A percentile compares a stretch with the other conserved stretches of the same genome.
Evolutionary conservation across 2,329 filamentous ascomycete genomes (phyloP).

Genomic region (Fusarium verrucosum): DNA sequence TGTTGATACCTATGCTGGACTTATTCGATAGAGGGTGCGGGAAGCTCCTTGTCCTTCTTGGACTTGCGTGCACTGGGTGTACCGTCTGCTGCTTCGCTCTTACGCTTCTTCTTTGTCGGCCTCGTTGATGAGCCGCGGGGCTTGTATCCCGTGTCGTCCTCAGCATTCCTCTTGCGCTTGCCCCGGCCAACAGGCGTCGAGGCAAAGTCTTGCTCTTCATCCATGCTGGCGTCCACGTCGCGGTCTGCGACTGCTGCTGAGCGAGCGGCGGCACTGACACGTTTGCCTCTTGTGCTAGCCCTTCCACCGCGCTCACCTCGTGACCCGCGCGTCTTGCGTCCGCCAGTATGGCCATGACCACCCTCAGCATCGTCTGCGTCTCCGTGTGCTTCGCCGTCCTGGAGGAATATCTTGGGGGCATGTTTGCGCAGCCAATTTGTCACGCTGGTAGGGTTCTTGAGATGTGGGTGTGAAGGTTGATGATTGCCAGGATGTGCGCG

Average conservation of each 20-base stretch:
- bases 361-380: slow-evolving; percentile 52
- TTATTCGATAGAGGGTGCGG: slow-evolving; percentile 47
- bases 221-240: slow-evolving; percentile 52
- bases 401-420: slow-evolving; percentile 83
- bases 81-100: slow-evolving; percentile 58
- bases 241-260: slow-evolving; percentile 37
- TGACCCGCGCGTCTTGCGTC: slow-evolving; percentile 51
- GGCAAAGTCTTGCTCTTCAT: slow-evolving; percentile 50
- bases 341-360: slow-evolving; percentile 42
- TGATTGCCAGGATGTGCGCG: slow-evolving; percentile 52
- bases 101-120: slow-evolving; percentile 67
- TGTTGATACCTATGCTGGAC: not conserved
- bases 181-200: slow-evolving; percentile 49
- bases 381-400: slow-evolving; percentile 66
- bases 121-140: slow-evolving; percentile 65
- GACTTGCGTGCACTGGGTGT: slow-evolving; percentile 49
- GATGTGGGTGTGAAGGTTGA: slow-evolving; percentile 52
- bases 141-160: slow-evolving; percentile 68
- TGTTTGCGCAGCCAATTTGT: slow-evolving; percentile 95
- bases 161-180: slow-evolving; percentile 64
- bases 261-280: slow-evolving; percentile 42
- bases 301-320: slow-evolving; percentile 51
- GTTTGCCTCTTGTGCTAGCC: slow-evolving; percentile 53
- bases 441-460: slow-evolving; percentile 84
- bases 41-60: slow-evolving; percentile 48